Percentiles rank a stretch among this genome's conserved stretches.
These are phyloP conservation scores for Vanrija humicola DNA, from an alignment of 1,284 basidiomycete species.

Conservation along the genomic window DNA sequence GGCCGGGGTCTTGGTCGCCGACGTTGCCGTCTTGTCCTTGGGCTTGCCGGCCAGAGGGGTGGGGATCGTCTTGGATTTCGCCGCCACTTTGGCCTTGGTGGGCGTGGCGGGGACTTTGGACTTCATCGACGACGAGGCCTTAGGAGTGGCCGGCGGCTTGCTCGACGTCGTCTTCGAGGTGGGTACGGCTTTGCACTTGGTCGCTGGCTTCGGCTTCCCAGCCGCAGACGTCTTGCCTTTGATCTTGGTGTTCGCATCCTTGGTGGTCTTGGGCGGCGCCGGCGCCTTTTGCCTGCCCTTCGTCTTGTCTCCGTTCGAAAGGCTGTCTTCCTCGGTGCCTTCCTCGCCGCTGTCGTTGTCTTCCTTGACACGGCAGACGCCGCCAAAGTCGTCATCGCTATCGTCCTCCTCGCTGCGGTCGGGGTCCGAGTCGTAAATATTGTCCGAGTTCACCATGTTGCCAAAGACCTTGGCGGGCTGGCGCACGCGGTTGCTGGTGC, in stretches of 20 bases:
- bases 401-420: not conserved
- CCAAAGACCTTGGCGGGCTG: not conserved
- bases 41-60: too few relatives aligned
- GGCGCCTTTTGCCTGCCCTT: not conserved
- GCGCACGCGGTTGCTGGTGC: not conserved
- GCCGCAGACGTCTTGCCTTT: not conserved
- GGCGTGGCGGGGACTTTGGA: not conserved
- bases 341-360: slow-evolving; percentile 16
- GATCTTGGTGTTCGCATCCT: not conserved
- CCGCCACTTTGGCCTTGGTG: not conserved
- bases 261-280: not conserved
- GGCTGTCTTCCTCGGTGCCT: slow-evolving; percentile 19
- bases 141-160: not conserved
- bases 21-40: too few relatives aligned
- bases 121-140: not conserved
- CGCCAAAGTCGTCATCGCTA: slow-evolving; percentile 43
- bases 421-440: not conserved
- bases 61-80: too few relatives aligned
- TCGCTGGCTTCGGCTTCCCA: not conserved
- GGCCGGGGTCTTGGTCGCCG: not conserved
- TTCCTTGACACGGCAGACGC: slow-evolving; percentile 13
- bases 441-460: slow-evolving; percentile 1
- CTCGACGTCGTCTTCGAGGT: slow-evolving; percentile 1
- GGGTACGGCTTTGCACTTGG: slow-evolving; percentile 1
- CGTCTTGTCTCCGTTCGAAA: slow-evolving; percentile 7